Conservation (phyloP, 1,139 yeast genomes). For the Blastobotrys petasosporus region DNA sequence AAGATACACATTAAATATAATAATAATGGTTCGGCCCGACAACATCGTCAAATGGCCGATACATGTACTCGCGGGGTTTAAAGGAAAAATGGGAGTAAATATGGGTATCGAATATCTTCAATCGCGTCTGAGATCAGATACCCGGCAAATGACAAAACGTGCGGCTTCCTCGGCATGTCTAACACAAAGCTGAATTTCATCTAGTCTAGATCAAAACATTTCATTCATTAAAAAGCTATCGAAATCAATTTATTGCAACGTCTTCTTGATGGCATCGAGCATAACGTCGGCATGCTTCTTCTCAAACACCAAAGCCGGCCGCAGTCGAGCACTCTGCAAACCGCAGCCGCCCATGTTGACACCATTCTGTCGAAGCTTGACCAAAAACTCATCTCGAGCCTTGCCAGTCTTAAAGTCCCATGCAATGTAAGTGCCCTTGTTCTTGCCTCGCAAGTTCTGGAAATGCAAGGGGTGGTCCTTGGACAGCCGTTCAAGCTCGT, state of each 20-base stretch:
- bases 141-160: no score
- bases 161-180: no score
- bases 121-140: no score
- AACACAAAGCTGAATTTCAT: no score
- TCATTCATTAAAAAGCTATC: no score
- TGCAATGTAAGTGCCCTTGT: slow-evolving; percentile 77
- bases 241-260: slow-evolving; percentile 11
- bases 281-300: slow-evolving; percentile 69
- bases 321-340: slow-evolving; percentile 61
- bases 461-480: slow-evolving; percentile 47
- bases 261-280: slow-evolving; percentile 35
- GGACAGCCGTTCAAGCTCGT: slow-evolving; percentile 46
- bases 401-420: slow-evolving; percentile 56
- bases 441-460: slow-evolving; percentile 66
- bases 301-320: slow-evolving; percentile 72
- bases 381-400: slow-evolving; percentile 54
- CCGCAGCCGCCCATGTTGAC: slow-evolving; percentile 81
- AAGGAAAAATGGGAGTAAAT: no score
- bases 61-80: no score
- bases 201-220: no score
- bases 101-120: no score
- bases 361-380: slow-evolving; percentile 53
- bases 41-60: no score
- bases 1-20: no score
- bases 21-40: no score